phyloP scores from a whole-genome alignment of 768 basidiomycete species.

The Amyloporia xantha region DNA sequence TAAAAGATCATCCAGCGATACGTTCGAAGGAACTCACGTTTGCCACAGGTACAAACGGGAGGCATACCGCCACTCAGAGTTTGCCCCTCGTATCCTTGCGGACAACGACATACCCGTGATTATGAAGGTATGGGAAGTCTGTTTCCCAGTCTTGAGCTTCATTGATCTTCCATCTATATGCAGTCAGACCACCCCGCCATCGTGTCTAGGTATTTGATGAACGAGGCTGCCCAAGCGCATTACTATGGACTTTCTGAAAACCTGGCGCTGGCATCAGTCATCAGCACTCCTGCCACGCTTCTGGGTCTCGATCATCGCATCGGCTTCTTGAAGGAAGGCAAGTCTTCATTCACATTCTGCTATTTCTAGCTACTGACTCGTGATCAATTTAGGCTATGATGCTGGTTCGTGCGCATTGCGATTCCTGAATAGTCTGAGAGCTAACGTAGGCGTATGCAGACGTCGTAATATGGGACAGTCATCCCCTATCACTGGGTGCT shows the following conservation, averaged over 20 bases:
- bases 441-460: slow-evolving; percentile 21
- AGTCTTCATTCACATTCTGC: background rate
- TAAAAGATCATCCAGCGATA: slow-evolving; percentile 8
- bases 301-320: slow-evolving; percentile 65
- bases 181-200: slow-evolving; percentile 53
- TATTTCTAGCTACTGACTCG: background rate
- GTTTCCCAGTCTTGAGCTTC: background rate
- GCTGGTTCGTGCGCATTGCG: slow-evolving; percentile 33
- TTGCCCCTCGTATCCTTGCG: slow-evolving; percentile 45
- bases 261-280: slow-evolving; percentile 56
- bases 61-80: slow-evolving; percentile 49
- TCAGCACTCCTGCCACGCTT: slow-evolving; percentile 53
- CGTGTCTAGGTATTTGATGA: slow-evolving; percentile 59
- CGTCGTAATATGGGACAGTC: slow-evolving; percentile 63
- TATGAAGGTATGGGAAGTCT: slow-evolving; percentile 38
- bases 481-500: slow-evolving; percentile 72
- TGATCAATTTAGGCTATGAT: slow-evolving; percentile 48
- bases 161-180: background rate
- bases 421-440: no score
- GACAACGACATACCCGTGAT: slow-evolving; percentile 43
- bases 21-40: background rate
- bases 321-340: slow-evolving; percentile 60
- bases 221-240: slow-evolving; percentile 66
- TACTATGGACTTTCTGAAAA: slow-evolving; percentile 53
- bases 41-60: slow-evolving; percentile 52